Conservation (phyloP, 176 grass and related monocot species). For the Melocanna baccifera region DNA sequence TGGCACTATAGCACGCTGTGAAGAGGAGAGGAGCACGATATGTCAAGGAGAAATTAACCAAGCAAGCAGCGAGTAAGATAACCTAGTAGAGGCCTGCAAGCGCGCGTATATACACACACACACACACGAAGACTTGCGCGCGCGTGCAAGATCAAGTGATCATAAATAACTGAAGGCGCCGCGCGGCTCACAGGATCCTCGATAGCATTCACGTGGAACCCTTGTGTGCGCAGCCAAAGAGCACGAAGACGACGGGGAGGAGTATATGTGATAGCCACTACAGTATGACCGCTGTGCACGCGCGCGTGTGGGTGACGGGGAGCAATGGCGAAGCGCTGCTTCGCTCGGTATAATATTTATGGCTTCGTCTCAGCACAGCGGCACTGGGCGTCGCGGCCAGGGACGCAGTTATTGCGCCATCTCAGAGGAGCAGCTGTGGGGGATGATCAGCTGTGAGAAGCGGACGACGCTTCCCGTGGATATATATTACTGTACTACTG, state of each 20-base stretch:
- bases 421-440: background rate
- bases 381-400: background rate
- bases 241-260: background rate
- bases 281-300: background rate
- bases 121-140: background rate
- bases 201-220: conserved; percentile 35
- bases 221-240: background rate
- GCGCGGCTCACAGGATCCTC: conserved; percentile 42
- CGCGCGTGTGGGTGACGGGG: background rate
- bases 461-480: conserved; percentile 29
- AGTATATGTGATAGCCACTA: background rate
- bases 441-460: background rate
- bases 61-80: background rate
- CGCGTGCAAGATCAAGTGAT: conserved; percentile 9
- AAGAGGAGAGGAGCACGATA: background rate
- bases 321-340: conserved; percentile 28
- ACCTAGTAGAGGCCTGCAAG: background rate
- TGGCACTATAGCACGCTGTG: background rate
- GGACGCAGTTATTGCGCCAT: background rate
- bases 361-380: background rate
- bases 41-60: background rate
- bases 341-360: background rate
- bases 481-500: background rate
- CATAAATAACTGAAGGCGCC: conserved; percentile 17
- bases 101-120: background rate